phyloP scores from a whole-genome alignment of 331 rosid genomes.

The Phaseolus coccineus region DNA sequence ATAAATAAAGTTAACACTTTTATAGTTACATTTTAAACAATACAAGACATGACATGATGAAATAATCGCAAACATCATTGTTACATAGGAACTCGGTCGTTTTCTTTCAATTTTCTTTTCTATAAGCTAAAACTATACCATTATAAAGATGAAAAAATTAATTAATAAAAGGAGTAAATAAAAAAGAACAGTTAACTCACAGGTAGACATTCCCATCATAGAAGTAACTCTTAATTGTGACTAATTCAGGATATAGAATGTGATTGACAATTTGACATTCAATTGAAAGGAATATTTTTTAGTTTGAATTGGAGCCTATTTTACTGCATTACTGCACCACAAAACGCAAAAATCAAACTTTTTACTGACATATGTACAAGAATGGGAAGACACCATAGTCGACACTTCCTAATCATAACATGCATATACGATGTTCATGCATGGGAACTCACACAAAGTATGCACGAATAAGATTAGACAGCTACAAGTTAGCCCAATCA shows the following conservation, averaged over 20 bases:
- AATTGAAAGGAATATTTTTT: constrained; percentile 1
- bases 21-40: constrained; percentile 23
- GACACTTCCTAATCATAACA: constrained; percentile 11
- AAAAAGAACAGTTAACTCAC: background rate
- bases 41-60: constrained; percentile 13
- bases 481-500: constrained; percentile 29
- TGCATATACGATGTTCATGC: background rate
- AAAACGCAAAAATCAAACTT: background rate
- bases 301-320: background rate
- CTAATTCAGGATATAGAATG: background rate
- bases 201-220: background rate
- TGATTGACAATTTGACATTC: constrained; percentile 15
- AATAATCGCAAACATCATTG: constrained; percentile 27
- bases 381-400: background rate
- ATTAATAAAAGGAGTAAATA: constrained; percentile 27
- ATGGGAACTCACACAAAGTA: constrained; percentile 14
- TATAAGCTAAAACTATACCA: constrained; percentile 14
- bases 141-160: constrained; percentile 17
- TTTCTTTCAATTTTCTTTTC: background rate
- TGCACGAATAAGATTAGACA: background rate
- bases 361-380: background rate
- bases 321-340: background rate
- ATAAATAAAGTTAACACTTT: constrained; percentile 16
- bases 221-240: background rate
- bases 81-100: background rate